Evolutionary conservation across 768 basidiomycete species (phyloP).

Genomic region (Panus rudis): DNA sequence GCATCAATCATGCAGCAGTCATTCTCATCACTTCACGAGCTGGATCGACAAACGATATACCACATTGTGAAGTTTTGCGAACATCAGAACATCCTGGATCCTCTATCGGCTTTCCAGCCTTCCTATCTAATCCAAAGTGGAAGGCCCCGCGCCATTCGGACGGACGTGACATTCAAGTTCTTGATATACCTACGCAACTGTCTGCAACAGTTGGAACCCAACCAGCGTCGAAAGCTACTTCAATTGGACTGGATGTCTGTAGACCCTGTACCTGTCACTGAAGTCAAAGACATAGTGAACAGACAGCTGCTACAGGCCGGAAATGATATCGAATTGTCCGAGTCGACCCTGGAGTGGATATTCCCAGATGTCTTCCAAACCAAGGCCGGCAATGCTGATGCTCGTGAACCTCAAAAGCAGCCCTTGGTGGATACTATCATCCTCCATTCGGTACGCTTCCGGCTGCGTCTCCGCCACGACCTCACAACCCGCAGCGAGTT

Average conservation of each 20-base stretch:
- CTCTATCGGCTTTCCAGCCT: constrained; percentile 76
- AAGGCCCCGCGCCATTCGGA: constrained; percentile 57
- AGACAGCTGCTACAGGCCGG: constrained; percentile 6
- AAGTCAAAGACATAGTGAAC: not conserved
- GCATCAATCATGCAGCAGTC: constrained; percentile 1
- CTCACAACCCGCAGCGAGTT: no score
- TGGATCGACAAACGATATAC: constrained; percentile 35
- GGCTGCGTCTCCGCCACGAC: no score
- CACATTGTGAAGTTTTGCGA: constrained; percentile 46
- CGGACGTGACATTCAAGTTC: constrained; percentile 66
- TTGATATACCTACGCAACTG: constrained; percentile 72
- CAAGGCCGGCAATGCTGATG: no score
- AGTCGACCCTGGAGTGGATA: no score
- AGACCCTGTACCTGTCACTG: not conserved
- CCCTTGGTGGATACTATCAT: no score
- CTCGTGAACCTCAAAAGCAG: no score
- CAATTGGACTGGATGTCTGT: constrained; percentile 1
- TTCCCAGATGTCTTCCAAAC: not conserved
- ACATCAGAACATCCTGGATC: constrained; percentile 52
- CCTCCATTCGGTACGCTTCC: no score
- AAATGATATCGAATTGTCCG: not conserved
- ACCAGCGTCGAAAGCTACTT: constrained; percentile 21
- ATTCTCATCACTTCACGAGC: not conserved
- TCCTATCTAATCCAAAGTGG: constrained; percentile 79
- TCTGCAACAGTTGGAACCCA: constrained; percentile 36